Evolutionary conservation across 257 asterid species (phyloP).

Genomic region (Solanum pinnatisectum): DNA sequence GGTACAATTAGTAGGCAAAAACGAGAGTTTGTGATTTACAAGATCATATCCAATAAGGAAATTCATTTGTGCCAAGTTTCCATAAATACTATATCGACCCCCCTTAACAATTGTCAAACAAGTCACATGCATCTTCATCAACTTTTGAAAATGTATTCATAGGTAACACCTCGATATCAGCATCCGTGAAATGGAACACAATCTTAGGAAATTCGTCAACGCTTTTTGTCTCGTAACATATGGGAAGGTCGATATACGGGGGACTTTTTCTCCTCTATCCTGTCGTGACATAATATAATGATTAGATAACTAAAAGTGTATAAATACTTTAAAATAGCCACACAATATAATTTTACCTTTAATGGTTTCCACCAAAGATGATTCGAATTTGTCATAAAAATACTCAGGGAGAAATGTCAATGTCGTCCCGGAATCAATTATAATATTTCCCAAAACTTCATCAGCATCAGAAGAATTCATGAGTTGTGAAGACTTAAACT

Average conservation of each 20-base stretch:
- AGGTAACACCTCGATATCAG: slow-evolving; percentile 25
- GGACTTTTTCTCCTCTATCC: not conserved
- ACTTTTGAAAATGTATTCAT: slow-evolving; percentile 26
- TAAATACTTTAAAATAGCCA: not conserved
- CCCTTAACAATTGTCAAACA: slow-evolving; percentile 27
- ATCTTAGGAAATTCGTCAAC: slow-evolving; percentile 9
- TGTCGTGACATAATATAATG: not conserved
- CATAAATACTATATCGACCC: slow-evolving; percentile 15
- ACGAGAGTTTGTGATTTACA: slow-evolving; percentile 11
- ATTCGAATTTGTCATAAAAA: slow-evolving; percentile 12
- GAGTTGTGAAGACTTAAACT: not conserved
- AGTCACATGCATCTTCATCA: slow-evolving; percentile 4
- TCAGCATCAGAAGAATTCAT: no score
- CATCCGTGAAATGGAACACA: slow-evolving; percentile 30
- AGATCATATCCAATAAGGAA: slow-evolving; percentile 49
- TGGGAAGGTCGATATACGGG: not conserved
- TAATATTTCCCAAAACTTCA: slow-evolving; percentile 21
- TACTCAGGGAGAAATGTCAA: slow-evolving; percentile 26
- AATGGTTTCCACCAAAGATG: not conserved
- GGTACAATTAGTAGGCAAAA: slow-evolving; percentile 32
- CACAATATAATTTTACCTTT: not conserved
- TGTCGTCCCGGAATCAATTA: slow-evolving; percentile 62
- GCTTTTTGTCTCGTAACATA: not conserved
- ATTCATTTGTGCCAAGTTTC: slow-evolving; percentile 43
- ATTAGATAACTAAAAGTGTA: not conserved